Evolutionary conservation across 306 rosid genomes (phyloP).

Genomic region (Betula pendula): DNA sequence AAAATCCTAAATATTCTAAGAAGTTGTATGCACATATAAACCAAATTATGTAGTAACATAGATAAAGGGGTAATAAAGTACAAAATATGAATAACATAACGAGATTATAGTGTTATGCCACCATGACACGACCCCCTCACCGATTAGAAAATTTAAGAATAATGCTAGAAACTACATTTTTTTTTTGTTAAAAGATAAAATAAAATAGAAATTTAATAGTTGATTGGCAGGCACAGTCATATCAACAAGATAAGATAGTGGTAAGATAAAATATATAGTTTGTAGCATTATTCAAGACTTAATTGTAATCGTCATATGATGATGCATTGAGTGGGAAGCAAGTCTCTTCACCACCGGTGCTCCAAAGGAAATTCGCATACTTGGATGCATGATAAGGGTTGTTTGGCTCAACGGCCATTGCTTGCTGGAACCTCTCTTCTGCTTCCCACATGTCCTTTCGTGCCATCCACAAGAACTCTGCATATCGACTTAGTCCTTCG

Average conservation of each 20-base stretch:
- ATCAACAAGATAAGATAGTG: too few species aligned
- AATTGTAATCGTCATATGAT: constrained; percentile 16
- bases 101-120: not conserved
- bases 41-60: not conserved
- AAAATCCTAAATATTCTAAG: too few species aligned
- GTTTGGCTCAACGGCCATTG: constrained; percentile 58
- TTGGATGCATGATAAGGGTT: constrained; percentile 52
- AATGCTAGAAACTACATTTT: too few species aligned
- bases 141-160: not conserved
- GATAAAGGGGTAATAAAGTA: not conserved
- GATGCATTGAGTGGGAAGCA: constrained; percentile 39
- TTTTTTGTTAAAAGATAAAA: too few species aligned
- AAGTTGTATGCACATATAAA: not conserved
- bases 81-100: not conserved
- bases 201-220: too few species aligned
- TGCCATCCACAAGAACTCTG: constrained; percentile 61
- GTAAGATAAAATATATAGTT: too few species aligned
- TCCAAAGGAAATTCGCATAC: constrained; percentile 76
- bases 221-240: too few species aligned
- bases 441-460: constrained; percentile 71
- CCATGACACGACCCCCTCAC: not conserved
- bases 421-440: constrained; percentile 59
- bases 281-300: not conserved
- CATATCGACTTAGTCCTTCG: constrained; percentile 60
- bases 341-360: constrained; percentile 56